phyloP scores from a whole-genome alignment of 1,284 basidiomycete species.

The Cystobasidium slooffiae region DNA sequence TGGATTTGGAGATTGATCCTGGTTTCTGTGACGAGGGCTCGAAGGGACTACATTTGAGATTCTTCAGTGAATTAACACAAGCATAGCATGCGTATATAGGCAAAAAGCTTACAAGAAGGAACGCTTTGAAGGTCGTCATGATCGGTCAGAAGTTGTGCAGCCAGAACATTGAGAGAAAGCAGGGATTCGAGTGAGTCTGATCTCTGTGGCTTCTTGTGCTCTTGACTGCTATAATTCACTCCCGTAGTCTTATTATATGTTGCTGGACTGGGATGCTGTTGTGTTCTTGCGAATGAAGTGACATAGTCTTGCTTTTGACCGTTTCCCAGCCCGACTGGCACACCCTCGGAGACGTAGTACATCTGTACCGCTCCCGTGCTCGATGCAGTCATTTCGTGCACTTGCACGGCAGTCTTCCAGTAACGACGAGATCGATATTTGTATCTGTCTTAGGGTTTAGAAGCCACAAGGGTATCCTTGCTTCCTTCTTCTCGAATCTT shows the following conservation, averaged over 20 bases:
- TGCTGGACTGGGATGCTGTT: not conserved
- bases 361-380: not conserved
- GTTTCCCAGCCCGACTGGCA: not conserved
- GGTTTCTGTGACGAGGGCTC: not conserved
- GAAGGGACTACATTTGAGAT: too few relatives aligned
- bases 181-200: conserved; percentile 39
- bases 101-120: not conserved
- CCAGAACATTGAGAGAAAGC: conserved; percentile 33
- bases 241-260: not conserved
- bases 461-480: too few relatives aligned
- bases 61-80: too few relatives aligned
- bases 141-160: conserved; percentile 27
- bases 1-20: not conserved
- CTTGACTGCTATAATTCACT: not conserved
- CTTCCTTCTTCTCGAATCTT: too few relatives aligned
- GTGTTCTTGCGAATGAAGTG: not conserved
- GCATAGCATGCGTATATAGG: not conserved
- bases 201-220: not conserved
- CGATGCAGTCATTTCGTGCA: too few relatives aligned
- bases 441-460: too few relatives aligned
- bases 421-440: too few relatives aligned
- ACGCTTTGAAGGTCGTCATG: conserved; percentile 14
- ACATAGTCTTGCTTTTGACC: not conserved
- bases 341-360: conserved; percentile 13
- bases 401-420: too few relatives aligned